Evolutionary conservation across 129 eudicot species (phyloP).

Genomic region (Arctium minus): DNA sequence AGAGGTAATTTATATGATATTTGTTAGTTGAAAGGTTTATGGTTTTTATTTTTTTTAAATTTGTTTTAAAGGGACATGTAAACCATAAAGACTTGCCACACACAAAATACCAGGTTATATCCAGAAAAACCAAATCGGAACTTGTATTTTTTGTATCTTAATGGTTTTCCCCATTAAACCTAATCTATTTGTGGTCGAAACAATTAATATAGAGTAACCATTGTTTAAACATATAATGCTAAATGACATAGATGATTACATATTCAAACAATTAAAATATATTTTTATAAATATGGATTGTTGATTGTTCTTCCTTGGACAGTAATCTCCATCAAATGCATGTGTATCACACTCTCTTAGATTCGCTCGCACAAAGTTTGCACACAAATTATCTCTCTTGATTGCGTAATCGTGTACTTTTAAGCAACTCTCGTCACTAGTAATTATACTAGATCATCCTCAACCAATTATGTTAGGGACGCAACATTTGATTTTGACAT

Average conservation of each 20-base stretch:
- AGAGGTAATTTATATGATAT: too few relatives aligned
- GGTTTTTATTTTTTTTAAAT: too few relatives aligned
- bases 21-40: too few relatives aligned
- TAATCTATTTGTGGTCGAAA: too few relatives aligned
- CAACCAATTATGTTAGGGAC: background rate
- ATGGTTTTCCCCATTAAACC: too few relatives aligned
- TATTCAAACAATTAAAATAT: background rate
- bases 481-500: background rate
- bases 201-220: too few relatives aligned
- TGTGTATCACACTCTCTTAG: background rate
- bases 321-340: background rate
- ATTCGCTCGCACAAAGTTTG: background rate
- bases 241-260: background rate
- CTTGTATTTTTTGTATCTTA: too few relatives aligned
- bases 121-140: too few relatives aligned
- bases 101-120: background rate
- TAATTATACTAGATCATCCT: too few relatives aligned
- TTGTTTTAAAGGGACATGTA: background rate
- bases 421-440: background rate
- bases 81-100: background rate
- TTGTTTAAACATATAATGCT: too few relatives aligned
- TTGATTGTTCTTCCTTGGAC: background rate
- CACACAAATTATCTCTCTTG: background rate
- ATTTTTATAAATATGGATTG: too few relatives aligned
- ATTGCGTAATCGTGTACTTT: background rate